phyloP scores from a whole-genome alignment of 2,329 filamentous ascomycete genomes.

The Lasiodiplodia theobromae region DNA sequence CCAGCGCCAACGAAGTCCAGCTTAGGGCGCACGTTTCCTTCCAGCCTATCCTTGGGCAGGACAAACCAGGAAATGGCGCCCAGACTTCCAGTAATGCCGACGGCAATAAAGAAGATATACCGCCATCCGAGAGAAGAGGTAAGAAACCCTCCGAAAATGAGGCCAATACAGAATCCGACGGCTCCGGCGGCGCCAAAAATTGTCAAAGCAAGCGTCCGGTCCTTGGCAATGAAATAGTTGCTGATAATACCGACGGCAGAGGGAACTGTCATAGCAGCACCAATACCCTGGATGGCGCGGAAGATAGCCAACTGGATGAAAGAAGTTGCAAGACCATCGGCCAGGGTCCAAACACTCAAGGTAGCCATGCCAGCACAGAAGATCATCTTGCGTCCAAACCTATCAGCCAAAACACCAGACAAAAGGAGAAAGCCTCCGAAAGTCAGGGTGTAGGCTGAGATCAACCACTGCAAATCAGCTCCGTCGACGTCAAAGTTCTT shows the following conservation, averaged over 20 bases:
- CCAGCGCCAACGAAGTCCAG: constrained; percentile 53
- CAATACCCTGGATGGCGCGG: constrained; percentile 57
- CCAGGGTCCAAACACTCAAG: constrained; percentile 48
- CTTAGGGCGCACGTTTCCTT: constrained; percentile 42
- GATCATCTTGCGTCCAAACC: constrained; percentile 49
- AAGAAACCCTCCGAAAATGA: constrained; percentile 31
- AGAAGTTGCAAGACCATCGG: constrained; percentile 53
- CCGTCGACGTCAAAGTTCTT: constrained; percentile 29
- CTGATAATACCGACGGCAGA: constrained; percentile 56
- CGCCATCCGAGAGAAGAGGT: constrained; percentile 29
- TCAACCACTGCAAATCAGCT: constrained; percentile 31
- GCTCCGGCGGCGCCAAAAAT: constrained; percentile 51
- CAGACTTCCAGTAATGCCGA: constrained; percentile 24
- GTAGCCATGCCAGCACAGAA: constrained; percentile 47
- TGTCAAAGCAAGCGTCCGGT: constrained; percentile 49
- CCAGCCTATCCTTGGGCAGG: constrained; percentile 48
- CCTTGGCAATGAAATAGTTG: constrained; percentile 47
- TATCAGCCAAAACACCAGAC: constrained; percentile 42
- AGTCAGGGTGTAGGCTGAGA: constrained; percentile 31
- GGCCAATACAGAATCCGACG: constrained; percentile 45
- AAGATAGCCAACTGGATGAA: constrained; percentile 54
- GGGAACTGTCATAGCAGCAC: constrained; percentile 56
- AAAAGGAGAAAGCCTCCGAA: constrained; percentile 39
- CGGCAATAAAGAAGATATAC: constrained; percentile 31
- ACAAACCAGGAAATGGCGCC: constrained; percentile 42